Conservation (phyloP, 1,139 yeast genomes). For the Kurtzmaniella quercitrusa region DNA sequence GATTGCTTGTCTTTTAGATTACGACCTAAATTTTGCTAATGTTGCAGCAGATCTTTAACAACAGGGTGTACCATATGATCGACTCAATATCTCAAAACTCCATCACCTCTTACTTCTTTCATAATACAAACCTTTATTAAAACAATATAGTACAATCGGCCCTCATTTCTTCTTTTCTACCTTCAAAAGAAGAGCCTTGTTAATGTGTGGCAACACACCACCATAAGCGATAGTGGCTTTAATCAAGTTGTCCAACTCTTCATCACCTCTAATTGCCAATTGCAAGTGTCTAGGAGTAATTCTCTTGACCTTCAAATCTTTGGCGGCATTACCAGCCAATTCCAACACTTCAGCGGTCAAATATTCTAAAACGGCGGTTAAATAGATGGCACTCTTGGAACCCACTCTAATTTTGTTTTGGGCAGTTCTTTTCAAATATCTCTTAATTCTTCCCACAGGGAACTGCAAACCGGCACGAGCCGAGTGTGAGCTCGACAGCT, state of each 20-base stretch:
- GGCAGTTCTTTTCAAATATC: constrained; percentile 88
- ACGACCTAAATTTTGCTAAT: too few relatives aligned
- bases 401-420: constrained; percentile 96
- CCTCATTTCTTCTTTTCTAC: constrained; percentile 78
- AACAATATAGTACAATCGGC: constrained; percentile 8
- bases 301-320: constrained; percentile 96
- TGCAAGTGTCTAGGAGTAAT: constrained; percentile 98
- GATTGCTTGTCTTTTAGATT: too few relatives aligned
- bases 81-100: not conserved
- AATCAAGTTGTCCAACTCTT: constrained; percentile 92
- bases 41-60: too few relatives aligned
- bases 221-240: constrained; percentile 98
- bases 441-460: constrained; percentile 98
- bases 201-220: constrained; percentile 96
- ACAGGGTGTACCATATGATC: not conserved
- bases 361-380: constrained; percentile 96
- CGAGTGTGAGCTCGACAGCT: constrained; percentile 78
- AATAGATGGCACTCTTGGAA: constrained; percentile 93
- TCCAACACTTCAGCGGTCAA: constrained; percentile 97
- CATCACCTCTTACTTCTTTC: not conserved
- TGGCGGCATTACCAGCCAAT: constrained; percentile 98
- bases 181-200: constrained; percentile 88
- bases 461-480: constrained; percentile 97
- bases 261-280: constrained; percentile 98
- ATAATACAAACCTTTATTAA: constrained; percentile 2